Base-by-base conservation (phyloP, 1,284 basidiomycete species). In the Farysia itapuensis region DNA sequence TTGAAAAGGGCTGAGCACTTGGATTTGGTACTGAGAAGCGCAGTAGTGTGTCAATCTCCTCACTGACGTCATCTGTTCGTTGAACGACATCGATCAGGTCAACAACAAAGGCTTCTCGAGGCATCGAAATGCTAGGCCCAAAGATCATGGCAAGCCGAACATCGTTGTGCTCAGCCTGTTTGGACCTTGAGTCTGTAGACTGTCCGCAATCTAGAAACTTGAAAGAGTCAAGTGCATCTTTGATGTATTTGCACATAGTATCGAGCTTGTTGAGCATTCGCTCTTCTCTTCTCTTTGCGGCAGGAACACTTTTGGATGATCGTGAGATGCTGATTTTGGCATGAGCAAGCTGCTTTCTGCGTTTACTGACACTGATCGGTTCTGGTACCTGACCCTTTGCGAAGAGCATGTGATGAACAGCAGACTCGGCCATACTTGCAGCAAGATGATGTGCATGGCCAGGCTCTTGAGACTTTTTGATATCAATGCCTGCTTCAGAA, bases 361-460 rank as follows among this genome's bases (percentile, higher is more conserved):
- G 45, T 7, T 37, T 51, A 14, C 47, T 20, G 8, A 51, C 18
- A 28, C 41, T 56, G 43, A 67, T 48, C 11, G 49, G 54, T 23
- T 53, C 47, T 19, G 64, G 56, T 5, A 67, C 39, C 35, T 69
- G 67, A 4, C 48, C 56, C 22, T 60, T 52, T 5, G 52, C 45
- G 33, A 63, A 69, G 2, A 69, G 56, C 4, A 66, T 37, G 30
- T 66, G 46, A 16, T 63, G 54, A 4, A 67, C 21, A n/a, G 46
- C 37, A 6, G 59, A 52, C 21, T 57, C 45, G 21, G 41, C 25
- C 4, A 69, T 38, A 2, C 46, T 39, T 4, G 57, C 42, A 5
- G 45, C 43, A 18, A 69, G 56, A 33, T 57, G 51, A 6, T 42
- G 25, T 25, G 38, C 43, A 29, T 69, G 64, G 3, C 64, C 64